Evolutionary conservation across 495 filamentous ascomycete genomes (phyloP).

Genomic region (Hapsidospora chrysogenum): DNA sequence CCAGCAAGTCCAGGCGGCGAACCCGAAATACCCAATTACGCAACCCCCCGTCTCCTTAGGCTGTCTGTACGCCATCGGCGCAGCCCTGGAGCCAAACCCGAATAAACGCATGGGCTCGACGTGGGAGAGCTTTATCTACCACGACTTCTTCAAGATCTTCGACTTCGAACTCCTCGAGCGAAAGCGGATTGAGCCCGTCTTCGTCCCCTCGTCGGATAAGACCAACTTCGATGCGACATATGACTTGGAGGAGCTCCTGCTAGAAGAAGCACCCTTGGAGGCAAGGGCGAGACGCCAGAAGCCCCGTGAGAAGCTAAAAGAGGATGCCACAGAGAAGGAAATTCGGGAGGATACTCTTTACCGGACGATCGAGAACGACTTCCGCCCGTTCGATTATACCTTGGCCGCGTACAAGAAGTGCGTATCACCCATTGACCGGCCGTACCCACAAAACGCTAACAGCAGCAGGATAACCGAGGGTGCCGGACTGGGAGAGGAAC

Average conservation of each 20-base stretch:
- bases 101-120: constrained; percentile 64
- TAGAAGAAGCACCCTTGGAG: constrained; percentile 92
- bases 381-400: constrained; percentile 93
- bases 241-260: constrained; percentile 80
- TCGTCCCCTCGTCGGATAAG: constrained; percentile 86
- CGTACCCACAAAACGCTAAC: constrained; percentile 65
- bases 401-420: constrained; percentile 49
- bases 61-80: constrained; percentile 73
- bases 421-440: constrained; percentile 6
- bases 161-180: constrained; percentile 75
- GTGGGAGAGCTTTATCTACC: constrained; percentile 66
- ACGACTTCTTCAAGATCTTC: constrained; percentile 75
- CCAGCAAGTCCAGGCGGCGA: constrained; percentile 65
- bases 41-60: constrained; percentile 70
- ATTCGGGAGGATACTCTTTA: constrained; percentile 89
- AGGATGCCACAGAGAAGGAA: constrained; percentile 91
- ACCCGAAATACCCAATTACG: constrained; percentile 76
- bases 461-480: constrained; percentile 29
- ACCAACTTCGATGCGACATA: constrained; percentile 99
- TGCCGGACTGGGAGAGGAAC: constrained; percentile 4
- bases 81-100: constrained; percentile 65
- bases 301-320: constrained; percentile 74
- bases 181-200: constrained; percentile 84
- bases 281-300: constrained; percentile 85
- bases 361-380: constrained; percentile 84